Evolutionary conservation across 2,329 filamentous ascomycete species (phyloP), one percentile per base, ranked within the genome.

Genomic region (Arthrobotrys pseudoclavata): DNA sequence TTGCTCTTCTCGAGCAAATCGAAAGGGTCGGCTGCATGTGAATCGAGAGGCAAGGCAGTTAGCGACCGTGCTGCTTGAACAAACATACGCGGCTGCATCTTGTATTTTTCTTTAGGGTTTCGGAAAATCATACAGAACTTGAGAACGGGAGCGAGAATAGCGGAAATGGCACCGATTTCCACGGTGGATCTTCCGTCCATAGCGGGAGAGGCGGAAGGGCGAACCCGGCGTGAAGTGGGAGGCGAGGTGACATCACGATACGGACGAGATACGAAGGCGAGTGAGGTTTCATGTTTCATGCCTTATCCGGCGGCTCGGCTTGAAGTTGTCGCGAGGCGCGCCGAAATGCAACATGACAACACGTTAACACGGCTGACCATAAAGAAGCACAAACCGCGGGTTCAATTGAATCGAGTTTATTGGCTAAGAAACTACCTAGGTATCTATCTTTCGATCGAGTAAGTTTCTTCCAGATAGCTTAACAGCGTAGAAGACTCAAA

Each of bases 1-100:
- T 76, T 76, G 31, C 72, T 76, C 60, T 53, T 70, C 48, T 76
- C 72, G 42, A 62, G 57, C 13, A 76, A 60, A 34, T 62, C 66
- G 42, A 76, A 76, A 29, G 72, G 72, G 61, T 76, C 72, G 22
- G 55, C 60, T 70, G 45, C n/a, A 22, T 45, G 42, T 20, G 42
- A 6, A 10, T 60, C n/a, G n/a, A 53, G 31, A 22, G 34, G 20
- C 18, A 48, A 5, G 15, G 37, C 24, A 9, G 57, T 72, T 52
- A 72, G 69, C 37, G 69, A 66, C 20, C 24, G 50, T 31, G 62
- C 52, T 29, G 69, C 55, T 42, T 66, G 61, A 48, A 62, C 20
- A 20, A 57, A 26, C 29, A 50, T 12, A 18, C 48, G 53, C 47
- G 53, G 40, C 29, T 55, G 66, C 31, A 42, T 47, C 9, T 24